Evolutionary conservation across 805 yeast genomes (phyloP), one percentile per base, ranked within the genome.

Genomic region (Yamadazyma laniorum): DNA sequence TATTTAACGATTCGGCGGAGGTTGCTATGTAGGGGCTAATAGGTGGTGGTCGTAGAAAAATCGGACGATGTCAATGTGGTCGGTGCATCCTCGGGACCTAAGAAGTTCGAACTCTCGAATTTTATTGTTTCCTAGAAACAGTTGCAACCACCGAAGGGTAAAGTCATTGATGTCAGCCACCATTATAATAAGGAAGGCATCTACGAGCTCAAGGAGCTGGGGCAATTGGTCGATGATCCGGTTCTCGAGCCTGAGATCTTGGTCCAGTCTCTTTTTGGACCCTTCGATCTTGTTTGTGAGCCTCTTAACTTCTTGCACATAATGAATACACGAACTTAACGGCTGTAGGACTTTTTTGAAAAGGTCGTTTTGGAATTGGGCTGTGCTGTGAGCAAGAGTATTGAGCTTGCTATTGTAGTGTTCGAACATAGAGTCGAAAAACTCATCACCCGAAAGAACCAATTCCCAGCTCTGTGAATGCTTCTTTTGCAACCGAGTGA

Each of bases 191-290:
- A 9, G 6, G 9, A 21, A 21, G 9, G 6, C 23, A 21, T 6
- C 9, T 9, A 21, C 23, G 23, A 21, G 9, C 9, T 21, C 9
- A 21, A 21, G 23, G 9, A 45, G 30, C 5, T 23, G 23, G 4
- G 52, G 52, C 9, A 48, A 30, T 29, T 40, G 26, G 13, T 42
- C 43, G 26, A 40, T 28, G 5, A 48, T 16, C 23, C 33, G 32
- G 27, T 26, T 34, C 22, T 40, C 42, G 25, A 44, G 32, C 40
- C 43, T 15, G 37, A 14, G 31, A 18, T 15, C 13, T 12, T 26
- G 25, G 13, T 34, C 27, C 13, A 18, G 23, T 21, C 23, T 21
- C 9, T 21, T 19, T 13, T 27, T 27, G 6, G 15, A 25, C 7
- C 17, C 7, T 5, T n/a, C 27, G 7, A 30, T 9, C 14, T 30